Conservation (phyloP, 768 basidiomycete species). For the Xanthoconium purpureum region DNA sequence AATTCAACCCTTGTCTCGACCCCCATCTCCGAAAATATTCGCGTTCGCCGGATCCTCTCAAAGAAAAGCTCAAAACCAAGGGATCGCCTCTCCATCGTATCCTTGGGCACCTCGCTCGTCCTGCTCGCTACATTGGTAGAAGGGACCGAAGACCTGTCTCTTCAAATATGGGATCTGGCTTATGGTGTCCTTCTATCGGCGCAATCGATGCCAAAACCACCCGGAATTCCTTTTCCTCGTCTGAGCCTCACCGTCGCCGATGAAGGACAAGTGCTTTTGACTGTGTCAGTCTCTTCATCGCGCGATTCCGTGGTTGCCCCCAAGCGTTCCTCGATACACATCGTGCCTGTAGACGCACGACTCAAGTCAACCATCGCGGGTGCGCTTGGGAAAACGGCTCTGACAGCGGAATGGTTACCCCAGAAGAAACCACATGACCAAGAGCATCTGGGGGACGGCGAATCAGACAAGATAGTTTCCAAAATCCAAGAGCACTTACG, state of each 20-base stretch:
- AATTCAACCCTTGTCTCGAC: slow-evolving; percentile 25
- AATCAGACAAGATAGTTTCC: slow-evolving; percentile 34
- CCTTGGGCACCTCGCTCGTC: slow-evolving; percentile 56
- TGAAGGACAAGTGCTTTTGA: slow-evolving; percentile 50
- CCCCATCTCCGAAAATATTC: slow-evolving; percentile 21
- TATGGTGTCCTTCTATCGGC: slow-evolving; percentile 62
- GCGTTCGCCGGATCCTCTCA: slow-evolving; percentile 19
- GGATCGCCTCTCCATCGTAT: slow-evolving; percentile 37
- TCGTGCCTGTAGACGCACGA: slow-evolving; percentile 56
- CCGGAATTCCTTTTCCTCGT: slow-evolving; percentile 34
- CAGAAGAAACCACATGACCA: background rate
- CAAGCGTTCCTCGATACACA: slow-evolving; percentile 51
- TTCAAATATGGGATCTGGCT: slow-evolving; percentile 69
- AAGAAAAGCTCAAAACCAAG: slow-evolving; percentile 5
- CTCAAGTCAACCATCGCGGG: slow-evolving; percentile 57
- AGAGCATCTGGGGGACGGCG: slow-evolving; percentile 16
- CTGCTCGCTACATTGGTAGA: slow-evolving; percentile 47
- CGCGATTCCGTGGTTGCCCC: slow-evolving; percentile 2
- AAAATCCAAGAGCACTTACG: slow-evolving; percentile 41
- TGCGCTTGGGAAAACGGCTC: slow-evolving; percentile 53
- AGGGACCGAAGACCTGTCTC: slow-evolving; percentile 39
- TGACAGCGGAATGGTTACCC: slow-evolving; percentile 46
- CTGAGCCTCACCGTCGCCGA: slow-evolving; percentile 34
- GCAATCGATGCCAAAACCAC: slow-evolving; percentile 49
- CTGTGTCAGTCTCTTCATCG: slow-evolving; percentile 39